Conservation (phyloP, 2,329 filamentous ascomycete species). For the Aspergillus neoniger region DNA sequence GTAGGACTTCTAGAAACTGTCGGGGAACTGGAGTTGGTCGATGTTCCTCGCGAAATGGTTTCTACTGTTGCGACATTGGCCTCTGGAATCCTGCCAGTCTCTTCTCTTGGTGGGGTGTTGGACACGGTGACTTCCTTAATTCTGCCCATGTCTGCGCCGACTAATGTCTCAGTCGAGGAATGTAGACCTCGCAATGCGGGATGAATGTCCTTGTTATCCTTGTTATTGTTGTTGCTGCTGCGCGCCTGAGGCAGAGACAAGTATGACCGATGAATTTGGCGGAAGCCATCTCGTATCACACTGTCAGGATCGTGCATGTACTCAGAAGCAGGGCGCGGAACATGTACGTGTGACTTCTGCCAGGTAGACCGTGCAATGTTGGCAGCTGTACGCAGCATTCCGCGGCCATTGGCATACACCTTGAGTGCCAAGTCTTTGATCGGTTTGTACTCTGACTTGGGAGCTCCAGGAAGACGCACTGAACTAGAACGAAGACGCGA, state of each 20-base stretch:
- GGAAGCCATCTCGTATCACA: not conserved
- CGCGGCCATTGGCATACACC: not conserved
- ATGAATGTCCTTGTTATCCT: not conserved
- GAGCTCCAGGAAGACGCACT: not conserved
- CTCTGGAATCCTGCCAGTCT: conserved; percentile 2
- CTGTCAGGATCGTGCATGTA: not conserved
- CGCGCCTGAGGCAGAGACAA: not conserved
- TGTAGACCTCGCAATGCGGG: not conserved
- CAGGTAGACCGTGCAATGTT: not conserved
- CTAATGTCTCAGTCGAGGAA: conserved; percentile 4
- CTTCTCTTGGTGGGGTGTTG: not conserved
- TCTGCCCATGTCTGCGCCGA: conserved; percentile 1
- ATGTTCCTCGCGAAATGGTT: not conserved
- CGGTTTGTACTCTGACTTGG: not conserved
- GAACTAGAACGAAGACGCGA: not conserved
- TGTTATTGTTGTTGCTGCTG: too few relatives aligned
- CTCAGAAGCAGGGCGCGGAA: not conserved
- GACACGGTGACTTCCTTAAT: conserved; percentile 1
- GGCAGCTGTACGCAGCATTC: not conserved
- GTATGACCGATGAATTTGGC: not conserved
- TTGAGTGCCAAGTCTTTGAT: not conserved
- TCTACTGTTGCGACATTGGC: conserved; percentile 5
- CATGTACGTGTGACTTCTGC: not conserved
- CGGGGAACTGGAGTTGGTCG: not conserved
- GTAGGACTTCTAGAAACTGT: conserved; percentile 1